A percentile compares a stretch with the other conserved stretches of the same genome.
These are phyloP conservation scores for Biscogniauxia sp. DNA, from an alignment of 2,329 filamentous ascomycete species.

Conservation along the genomic window DNA sequence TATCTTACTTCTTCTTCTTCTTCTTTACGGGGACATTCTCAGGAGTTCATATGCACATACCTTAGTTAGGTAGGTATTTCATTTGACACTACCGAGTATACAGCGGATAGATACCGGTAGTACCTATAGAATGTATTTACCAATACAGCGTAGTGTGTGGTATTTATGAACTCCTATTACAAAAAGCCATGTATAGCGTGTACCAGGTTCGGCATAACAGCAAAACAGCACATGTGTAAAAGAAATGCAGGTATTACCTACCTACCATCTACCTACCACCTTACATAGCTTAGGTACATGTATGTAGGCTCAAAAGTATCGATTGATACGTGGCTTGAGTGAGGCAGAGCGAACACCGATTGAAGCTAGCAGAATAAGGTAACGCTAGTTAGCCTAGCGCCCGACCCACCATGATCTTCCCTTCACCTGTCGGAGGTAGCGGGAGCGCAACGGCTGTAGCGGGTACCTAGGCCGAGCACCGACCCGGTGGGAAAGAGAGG, in stretches of 20 bases:
- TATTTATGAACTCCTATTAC: not conserved
- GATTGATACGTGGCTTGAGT: not conserved
- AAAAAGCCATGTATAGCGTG: no score
- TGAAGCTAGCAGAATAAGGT: not conserved
- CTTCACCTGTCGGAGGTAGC: not conserved
- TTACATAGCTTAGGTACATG: not conserved
- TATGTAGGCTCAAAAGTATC: not conserved
- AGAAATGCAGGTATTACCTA: not conserved
- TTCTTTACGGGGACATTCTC: not conserved
- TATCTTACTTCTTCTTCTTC: not conserved
- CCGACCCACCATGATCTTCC: not conserved
- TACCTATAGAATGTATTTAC: not conserved
- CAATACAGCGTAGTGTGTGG: not conserved
- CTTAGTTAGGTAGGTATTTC: no score
- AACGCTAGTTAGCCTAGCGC: not conserved
- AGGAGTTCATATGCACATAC: not conserved
- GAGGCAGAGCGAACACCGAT: not conserved
- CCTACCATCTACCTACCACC: not conserved
- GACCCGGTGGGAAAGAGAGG: not conserved
- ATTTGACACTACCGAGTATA: no score
- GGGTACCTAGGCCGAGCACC: not conserved
- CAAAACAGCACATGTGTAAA: no score
- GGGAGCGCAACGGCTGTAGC: not conserved
- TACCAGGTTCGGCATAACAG: no score
- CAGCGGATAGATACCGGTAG: no score